These are phyloP conservation scores for Syzygium oleosum DNA, from an alignment of 345 rosid genomes.

Conservation along the genomic window DNA sequence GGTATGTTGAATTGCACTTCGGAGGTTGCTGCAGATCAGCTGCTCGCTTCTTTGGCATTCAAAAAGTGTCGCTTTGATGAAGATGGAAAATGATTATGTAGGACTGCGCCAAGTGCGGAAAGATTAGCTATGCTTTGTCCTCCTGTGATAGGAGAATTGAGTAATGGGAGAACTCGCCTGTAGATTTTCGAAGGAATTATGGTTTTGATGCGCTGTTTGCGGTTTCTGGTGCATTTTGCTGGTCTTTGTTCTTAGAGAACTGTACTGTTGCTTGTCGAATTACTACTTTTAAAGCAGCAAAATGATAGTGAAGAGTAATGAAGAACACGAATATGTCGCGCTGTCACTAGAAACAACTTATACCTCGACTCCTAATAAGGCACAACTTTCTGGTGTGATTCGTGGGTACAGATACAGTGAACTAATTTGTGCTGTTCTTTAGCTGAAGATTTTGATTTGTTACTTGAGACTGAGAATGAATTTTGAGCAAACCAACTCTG, in stretches of 20 bases:
- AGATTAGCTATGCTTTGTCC: not conserved
- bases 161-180: not conserved
- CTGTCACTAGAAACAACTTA: not conserved
- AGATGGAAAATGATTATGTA: not conserved
- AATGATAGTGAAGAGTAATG: not conserved
- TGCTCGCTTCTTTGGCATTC: not conserved
- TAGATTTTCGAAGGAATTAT: not conserved
- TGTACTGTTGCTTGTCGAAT: not conserved
- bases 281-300: not conserved
- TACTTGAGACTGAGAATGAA: not conserved
- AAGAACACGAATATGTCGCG: not conserved
- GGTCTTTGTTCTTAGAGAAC: not conserved
- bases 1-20: not conserved
- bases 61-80: not conserved
- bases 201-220: not conserved
- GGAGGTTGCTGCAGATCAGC: not conserved
- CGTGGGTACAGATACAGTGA: not conserved
- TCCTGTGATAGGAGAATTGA: not conserved
- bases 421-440: not conserved
- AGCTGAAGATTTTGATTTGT: not conserved
- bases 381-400: not conserved
- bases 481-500: not conserved
- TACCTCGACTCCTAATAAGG: not conserved
- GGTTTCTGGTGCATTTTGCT: not conserved
- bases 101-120: not conserved